Percentiles rank a stretch among this genome's conserved stretches.
phyloP scores from a whole-genome alignment of 495 filamentous ascomycete genomes.

The Staphylotrichum tortipilum region DNA sequence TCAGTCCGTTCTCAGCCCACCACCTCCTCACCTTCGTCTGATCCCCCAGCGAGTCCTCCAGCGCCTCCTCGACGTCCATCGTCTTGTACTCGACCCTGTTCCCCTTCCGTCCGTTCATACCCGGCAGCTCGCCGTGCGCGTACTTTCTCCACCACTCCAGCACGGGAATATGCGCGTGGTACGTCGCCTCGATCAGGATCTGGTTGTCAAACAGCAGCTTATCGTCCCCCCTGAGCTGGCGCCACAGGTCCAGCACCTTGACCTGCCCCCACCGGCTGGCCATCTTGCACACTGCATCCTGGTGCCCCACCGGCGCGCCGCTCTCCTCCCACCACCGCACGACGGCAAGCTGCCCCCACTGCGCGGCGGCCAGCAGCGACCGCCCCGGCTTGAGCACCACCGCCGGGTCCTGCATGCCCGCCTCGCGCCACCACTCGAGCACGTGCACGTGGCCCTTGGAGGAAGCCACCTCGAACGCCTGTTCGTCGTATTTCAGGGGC shows the following conservation, averaged over 20 bases:
- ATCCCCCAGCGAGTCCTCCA: slow-evolving; percentile 73
- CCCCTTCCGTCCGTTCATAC: slow-evolving; percentile 32
- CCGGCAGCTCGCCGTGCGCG: slow-evolving; percentile 46
- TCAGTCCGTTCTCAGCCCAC: slow-evolving; percentile 88
- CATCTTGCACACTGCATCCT: slow-evolving; percentile 70
- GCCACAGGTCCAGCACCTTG: slow-evolving; percentile 74
- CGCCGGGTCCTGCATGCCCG: slow-evolving; percentile 35
- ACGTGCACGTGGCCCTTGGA: slow-evolving; percentile 74
- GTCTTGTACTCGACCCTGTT: slow-evolving; percentile 80
- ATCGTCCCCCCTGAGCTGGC: slow-evolving; percentile 59
- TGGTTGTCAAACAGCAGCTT: slow-evolving; percentile 86
- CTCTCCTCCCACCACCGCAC: slow-evolving; percentile 78
- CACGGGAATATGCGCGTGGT: slow-evolving; percentile 73
- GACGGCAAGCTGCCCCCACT: slow-evolving; percentile 60
- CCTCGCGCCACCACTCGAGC: slow-evolving; percentile 82
- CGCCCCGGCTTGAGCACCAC: slow-evolving; percentile 65
- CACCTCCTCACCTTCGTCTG: slow-evolving; percentile 65
- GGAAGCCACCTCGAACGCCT: slow-evolving; percentile 76
- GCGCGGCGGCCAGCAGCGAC: slow-evolving; percentile 69
- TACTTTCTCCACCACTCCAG: slow-evolving; percentile 86
- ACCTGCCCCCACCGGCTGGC: slow-evolving; percentile 83
- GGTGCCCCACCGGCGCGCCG: slow-evolving; percentile 62
- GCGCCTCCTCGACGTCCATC: slow-evolving; percentile 87
- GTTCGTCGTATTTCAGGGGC: slow-evolving; percentile 72
- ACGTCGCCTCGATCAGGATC: slow-evolving; percentile 80